Conservation (phyloP, 2,329 filamentous ascomycete genomes). For the Fusarium oligoseptatum region DNA sequence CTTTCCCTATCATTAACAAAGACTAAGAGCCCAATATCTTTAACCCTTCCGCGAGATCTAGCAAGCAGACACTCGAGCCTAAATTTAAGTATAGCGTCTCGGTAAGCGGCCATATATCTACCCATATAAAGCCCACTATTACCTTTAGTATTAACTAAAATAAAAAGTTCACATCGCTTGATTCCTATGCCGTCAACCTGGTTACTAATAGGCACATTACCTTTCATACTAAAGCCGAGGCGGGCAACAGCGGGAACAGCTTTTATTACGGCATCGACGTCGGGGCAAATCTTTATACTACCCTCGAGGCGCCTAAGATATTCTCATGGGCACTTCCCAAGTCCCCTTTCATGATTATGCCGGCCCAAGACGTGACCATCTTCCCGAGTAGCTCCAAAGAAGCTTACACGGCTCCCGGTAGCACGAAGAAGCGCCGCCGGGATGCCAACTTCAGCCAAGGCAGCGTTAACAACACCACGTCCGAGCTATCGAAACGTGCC, state of each 20-base stretch:
- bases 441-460: neutral
- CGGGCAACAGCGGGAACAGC: neutral
- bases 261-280: constrained; percentile 23
- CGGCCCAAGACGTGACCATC: constrained; percentile 3
- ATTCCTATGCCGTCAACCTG: constrained; percentile 9
- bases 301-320: constrained; percentile 11
- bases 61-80: constrained; percentile 12
- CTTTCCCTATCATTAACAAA: constrained; percentile 11
- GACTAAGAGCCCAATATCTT: constrained; percentile 13
- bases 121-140: constrained; percentile 21
- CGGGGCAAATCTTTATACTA: constrained; percentile 16
- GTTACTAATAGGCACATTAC: constrained; percentile 19
- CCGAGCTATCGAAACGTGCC: constrained; percentile 8
- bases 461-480: neutral
- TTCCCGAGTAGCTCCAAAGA: neutral
- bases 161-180: constrained; percentile 6
- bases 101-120: constrained; percentile 1
- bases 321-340: constrained; percentile 17
- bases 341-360: constrained; percentile 13
- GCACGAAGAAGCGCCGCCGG: neutral
- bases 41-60: neutral
- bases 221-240: constrained; percentile 15
- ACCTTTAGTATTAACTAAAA: constrained; percentile 23
- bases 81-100: constrained; percentile 19
- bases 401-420: neutral